Evolutionary conservation across 345 rosid species (phyloP).

Genomic region (Moricandia arvensis): DNA sequence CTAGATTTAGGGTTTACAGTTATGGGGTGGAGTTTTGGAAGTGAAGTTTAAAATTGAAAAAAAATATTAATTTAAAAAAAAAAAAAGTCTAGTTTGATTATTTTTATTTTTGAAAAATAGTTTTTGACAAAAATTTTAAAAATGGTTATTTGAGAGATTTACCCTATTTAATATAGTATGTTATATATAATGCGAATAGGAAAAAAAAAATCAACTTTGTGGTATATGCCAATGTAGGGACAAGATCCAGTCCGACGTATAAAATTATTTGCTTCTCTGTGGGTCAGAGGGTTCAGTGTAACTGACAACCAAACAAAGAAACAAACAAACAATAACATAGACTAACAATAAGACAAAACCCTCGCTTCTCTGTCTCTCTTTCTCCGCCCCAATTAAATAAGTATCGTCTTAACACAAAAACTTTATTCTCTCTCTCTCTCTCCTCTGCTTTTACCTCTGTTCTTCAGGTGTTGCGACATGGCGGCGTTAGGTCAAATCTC

Average conservation of each 20-base stretch:
- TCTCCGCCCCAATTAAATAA: slow-evolving; percentile 27
- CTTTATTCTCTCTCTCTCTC: slow-evolving; percentile 15
- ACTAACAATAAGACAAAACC: slow-evolving; percentile 12
- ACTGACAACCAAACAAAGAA: slow-evolving; percentile 29
- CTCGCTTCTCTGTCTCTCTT: slow-evolving; percentile 16
- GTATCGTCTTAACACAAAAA: neutral
- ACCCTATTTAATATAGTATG: neutral
- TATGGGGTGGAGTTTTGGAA: too few relatives aligned
- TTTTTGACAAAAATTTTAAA: too few relatives aligned
- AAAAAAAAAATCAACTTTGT: neutral
- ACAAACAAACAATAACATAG: neutral
- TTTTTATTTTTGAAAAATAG: too few relatives aligned
- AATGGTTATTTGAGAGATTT: too few relatives aligned
- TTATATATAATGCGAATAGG: neutral
- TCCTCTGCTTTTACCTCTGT: slow-evolving; percentile 23
- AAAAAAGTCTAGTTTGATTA: too few relatives aligned
- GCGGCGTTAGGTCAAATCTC: slow-evolving; percentile 41
- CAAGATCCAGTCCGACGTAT: neutral
- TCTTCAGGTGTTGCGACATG: slow-evolving; percentile 31
- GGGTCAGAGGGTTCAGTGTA: slow-evolving; percentile 37
- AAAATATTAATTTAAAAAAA: too few relatives aligned
- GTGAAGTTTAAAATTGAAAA: too few relatives aligned
- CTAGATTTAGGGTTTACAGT: too few relatives aligned
- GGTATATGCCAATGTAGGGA: slow-evolving; percentile 4
- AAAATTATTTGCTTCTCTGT: neutral